Percentiles rank a stretch among this genome's conserved stretches.
These are phyloP conservation scores for Cyclotella baltica DNA, from an alignment of 108 stramenopile species.

Conservation along the genomic window DNA sequence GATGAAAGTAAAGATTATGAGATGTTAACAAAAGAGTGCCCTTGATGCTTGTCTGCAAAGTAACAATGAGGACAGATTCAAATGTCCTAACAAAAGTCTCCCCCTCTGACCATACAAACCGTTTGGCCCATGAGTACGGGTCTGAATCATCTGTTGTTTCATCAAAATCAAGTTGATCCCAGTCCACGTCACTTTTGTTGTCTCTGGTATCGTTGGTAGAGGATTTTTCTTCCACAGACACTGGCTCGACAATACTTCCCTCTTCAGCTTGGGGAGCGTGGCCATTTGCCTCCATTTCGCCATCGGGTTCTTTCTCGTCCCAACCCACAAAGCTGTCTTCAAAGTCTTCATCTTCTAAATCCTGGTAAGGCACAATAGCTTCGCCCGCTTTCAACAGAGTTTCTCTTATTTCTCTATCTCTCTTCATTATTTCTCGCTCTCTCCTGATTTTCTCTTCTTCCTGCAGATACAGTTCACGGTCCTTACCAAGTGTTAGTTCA, in stretches of 20 bases:
- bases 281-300: not conserved
- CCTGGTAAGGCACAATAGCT: slow-evolving; percentile 64
- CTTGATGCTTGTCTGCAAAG: slow-evolving; percentile 60
- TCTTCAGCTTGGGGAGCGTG: slow-evolving; percentile 8
- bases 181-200: slow-evolving; percentile 41
- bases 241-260: not conserved
- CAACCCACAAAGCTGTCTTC: slow-evolving; percentile 53
- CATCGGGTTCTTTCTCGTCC: slow-evolving; percentile 27
- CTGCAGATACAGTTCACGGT: slow-evolving; percentile 69
- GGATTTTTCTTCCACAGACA: slow-evolving; percentile 1
- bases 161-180: slow-evolving; percentile 56
- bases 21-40: slow-evolving; percentile 82
- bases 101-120: slow-evolving; percentile 78
- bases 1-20: slow-evolving; percentile 83
- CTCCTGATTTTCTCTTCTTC: slow-evolving; percentile 52
- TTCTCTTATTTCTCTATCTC: slow-evolving; percentile 62
- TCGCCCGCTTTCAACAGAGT: slow-evolving; percentile 64
- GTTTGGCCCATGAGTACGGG: slow-evolving; percentile 77
- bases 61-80: slow-evolving; percentile 73
- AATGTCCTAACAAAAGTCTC: slow-evolving; percentile 77
- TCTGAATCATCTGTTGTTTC: slow-evolving; percentile 48
- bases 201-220: slow-evolving; percentile 21
- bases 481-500: slow-evolving; percentile 67
- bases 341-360: slow-evolving; percentile 61
- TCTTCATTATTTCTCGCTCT: slow-evolving; percentile 59